Base-by-base conservation (phyloP, 345 rosid genomes). In the Clausena lansium region DNA sequence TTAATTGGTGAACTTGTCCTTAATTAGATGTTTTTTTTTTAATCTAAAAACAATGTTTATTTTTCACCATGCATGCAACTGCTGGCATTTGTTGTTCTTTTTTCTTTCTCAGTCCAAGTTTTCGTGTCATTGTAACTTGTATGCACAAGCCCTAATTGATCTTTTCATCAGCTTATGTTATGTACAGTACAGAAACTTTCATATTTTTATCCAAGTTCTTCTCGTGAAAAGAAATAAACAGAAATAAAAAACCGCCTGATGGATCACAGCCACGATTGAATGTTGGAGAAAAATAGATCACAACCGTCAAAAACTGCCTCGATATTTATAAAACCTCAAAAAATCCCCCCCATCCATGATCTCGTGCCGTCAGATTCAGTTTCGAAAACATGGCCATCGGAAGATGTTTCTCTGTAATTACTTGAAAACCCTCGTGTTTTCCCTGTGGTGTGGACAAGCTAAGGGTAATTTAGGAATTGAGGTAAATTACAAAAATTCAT, bases 321-420 rank as follows among this genome's bases (percentile, higher is more conserved):
- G 50, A 45, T 45, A 45, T 45, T 45, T 45, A 45, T 11, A 11
- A 13, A 45, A 45, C 50, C 50, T 45, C 47, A 45, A 45, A 41
- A 8, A 35, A 36, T 2, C 0, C 15, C 50, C 50, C 50, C 15
- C 50, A 45, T 15, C 50, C 50, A 11, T 11, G 11, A 3, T 11
- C 15, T 45, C 17, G 50, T 3, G 50, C 79, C 81, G 86, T 76
- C 87, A 79, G 87, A 83, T 84, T 84, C 86, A 79, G 83, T 74
- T 86, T 84, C 85, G 85, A 83, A 79, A 86, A 84, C 79, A 77
- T 63, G 66, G 78, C 86, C 86, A 47, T 66, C 86, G 77, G 86
- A 71, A 35, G 65, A 66, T 77, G 85, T 77, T 76, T 36, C 15
- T 0, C 0, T 0, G 0, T 6, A 58, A 63, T 78, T 74, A 84